Conservation (phyloP, 192 early-diverging fungal genomes). For the Dissophora ornata region DNA sequence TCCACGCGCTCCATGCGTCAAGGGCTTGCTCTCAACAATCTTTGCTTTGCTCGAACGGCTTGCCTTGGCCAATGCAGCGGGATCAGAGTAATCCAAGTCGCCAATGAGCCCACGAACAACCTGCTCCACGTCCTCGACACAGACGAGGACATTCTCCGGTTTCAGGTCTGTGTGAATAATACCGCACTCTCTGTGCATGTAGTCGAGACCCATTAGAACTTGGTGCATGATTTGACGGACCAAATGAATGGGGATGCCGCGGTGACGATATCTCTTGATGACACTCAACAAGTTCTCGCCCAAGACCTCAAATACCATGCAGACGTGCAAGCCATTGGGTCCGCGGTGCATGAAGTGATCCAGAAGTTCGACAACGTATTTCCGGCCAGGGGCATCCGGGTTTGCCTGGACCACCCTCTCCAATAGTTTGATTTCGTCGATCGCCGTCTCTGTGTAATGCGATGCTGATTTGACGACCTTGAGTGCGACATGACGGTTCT, state of each 20-base stretch:
- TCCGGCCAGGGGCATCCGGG: slow-evolving; percentile 63
- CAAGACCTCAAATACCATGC: slow-evolving; percentile 98
- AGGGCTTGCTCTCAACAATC: slow-evolving; percentile 40
- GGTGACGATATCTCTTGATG: slow-evolving; percentile 83
- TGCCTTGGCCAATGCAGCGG: slow-evolving; percentile 42
- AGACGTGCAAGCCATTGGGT: slow-evolving; percentile 91
- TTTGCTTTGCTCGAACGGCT: slow-evolving; percentile 43
- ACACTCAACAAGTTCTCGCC: slow-evolving; percentile 95
- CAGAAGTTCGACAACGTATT: slow-evolving; percentile 85
- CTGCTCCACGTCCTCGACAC: slow-evolving; percentile 89
- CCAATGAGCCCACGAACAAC: slow-evolving; percentile 66
- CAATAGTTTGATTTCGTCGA: slow-evolving; percentile 96
- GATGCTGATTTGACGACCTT: slow-evolving; percentile 97
- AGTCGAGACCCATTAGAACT: slow-evolving; percentile 91
- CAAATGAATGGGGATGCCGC: slow-evolving; percentile 85
- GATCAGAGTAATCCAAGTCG: slow-evolving; percentile 59
- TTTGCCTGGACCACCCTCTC: slow-evolving; percentile 81
- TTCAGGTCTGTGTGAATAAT: slow-evolving; percentile 99
- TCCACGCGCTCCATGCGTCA: slow-evolving; percentile 18
- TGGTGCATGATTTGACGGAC: slow-evolving; percentile 95
- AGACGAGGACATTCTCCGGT: slow-evolving; percentile 96
- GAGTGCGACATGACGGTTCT: slow-evolving; percentile 87
- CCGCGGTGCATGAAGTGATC: slow-evolving; percentile 94
- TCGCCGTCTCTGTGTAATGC: slow-evolving; percentile 95
- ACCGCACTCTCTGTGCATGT: slow-evolving; percentile 92